Evolutionary conservation across 306 rosid genomes (phyloP).

Genomic region (Quillaja saponaria): DNA sequence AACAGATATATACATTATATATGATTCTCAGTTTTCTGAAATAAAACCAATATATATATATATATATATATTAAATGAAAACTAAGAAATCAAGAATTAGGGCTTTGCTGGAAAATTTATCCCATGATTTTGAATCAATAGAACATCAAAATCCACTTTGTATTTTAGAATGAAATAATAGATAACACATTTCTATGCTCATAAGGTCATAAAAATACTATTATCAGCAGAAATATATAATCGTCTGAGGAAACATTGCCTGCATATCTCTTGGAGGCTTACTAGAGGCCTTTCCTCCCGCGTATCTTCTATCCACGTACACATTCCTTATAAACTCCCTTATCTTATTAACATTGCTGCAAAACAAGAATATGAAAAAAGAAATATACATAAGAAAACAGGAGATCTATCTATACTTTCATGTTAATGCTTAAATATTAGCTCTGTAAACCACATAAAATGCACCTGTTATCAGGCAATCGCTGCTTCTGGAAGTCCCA

Average conservation of each 20-base stretch:
- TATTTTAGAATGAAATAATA: too few relatives aligned
- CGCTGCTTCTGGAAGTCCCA: constrained; percentile 92
- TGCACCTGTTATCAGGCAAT: constrained; percentile 75
- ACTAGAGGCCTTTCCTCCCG: constrained; percentile 60
- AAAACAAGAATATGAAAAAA: constrained; percentile 36
- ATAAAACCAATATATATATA: too few relatives aligned
- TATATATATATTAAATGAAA: too few relatives aligned
- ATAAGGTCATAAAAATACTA: not conserved
- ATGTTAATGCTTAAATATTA: constrained; percentile 7
- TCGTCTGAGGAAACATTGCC: constrained; percentile 46
- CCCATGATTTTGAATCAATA: too few relatives aligned
- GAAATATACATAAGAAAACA: constrained; percentile 9
- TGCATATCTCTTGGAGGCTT: constrained; percentile 87
- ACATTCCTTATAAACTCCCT: constrained; percentile 80
- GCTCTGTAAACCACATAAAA: constrained; percentile 18
- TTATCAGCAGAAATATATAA: constrained; percentile 16
- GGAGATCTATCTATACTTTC: constrained; percentile 9
- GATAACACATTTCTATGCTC: too few relatives aligned
- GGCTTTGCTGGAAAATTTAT: too few relatives aligned
- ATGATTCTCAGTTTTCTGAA: too few relatives aligned
- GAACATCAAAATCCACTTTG: too few relatives aligned
- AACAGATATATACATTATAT: not conserved
- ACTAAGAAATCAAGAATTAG: too few relatives aligned
- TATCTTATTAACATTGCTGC: constrained; percentile 76
- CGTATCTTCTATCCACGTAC: constrained; percentile 69